Evolutionary conservation across 202 grass and related monocot genomes (phyloP).

Genomic region (Setaria viridis): DNA sequence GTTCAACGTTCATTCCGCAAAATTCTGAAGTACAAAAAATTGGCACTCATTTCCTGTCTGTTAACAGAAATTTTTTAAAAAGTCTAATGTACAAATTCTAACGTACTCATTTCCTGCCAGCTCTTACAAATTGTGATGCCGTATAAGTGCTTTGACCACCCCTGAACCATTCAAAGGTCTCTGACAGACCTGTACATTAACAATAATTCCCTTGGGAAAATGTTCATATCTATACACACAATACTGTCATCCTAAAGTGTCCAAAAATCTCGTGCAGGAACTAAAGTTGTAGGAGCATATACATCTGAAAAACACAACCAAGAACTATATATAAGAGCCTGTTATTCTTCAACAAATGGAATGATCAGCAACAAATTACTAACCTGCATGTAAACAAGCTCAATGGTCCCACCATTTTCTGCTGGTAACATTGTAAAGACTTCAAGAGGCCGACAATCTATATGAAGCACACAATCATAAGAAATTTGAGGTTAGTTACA

Average conservation of each 20-base stretch:
- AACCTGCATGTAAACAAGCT: slow-evolving; percentile 98
- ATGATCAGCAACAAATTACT: slow-evolving; percentile 3
- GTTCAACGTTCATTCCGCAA: too few relatives aligned
- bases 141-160: slow-evolving; percentile 67
- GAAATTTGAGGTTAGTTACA: too few relatives aligned
- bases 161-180: slow-evolving; percentile 96
- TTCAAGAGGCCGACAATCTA: slow-evolving; percentile 90
- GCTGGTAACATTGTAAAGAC: slow-evolving; percentile 87
- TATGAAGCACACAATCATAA: too few relatives aligned
- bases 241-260: slow-evolving; percentile 95
- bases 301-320: slow-evolving; percentile 65
- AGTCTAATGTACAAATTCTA: too few relatives aligned
- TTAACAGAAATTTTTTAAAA: too few relatives aligned
- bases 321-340: slow-evolving; percentile 27
- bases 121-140: slow-evolving; percentile 93
- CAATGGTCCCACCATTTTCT: slow-evolving; percentile 94
- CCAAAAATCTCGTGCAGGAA: slow-evolving; percentile 96
- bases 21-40: too few relatives aligned
- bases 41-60: too few relatives aligned
- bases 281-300: slow-evolving; percentile 94
- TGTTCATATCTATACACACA: slow-evolving; percentile 48
- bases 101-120: slow-evolving; percentile 15
- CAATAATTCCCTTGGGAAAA: background rate
- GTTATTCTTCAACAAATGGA: slow-evolving; percentile 22
- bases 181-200: slow-evolving; percentile 77